Evolutionary conservation across 805 yeast species (phyloP), one percentile per base, ranked within the genome.

Genomic region (Yarrowia deformans): DNA sequence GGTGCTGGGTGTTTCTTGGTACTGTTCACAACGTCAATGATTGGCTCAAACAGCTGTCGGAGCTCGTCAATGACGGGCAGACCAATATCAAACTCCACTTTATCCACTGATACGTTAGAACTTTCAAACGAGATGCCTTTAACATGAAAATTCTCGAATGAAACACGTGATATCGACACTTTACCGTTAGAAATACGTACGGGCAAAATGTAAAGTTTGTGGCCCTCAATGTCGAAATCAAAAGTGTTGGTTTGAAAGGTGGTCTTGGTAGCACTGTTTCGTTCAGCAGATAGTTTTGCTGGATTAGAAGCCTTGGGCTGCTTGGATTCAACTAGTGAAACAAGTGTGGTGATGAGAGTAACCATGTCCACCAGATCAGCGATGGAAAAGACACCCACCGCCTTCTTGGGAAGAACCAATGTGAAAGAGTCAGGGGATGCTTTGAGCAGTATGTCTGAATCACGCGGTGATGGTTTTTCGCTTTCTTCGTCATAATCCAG

Each of bases 201-300:
- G 1, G 64, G 64, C 49, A 56, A 12, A 56, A 56, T n/a, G 32
- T 42, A 42, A 29, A 56, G 48, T 16, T 56, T 29, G 23, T 56
- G 49, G 6, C 64, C 64, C 5, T 12, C 49, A 1, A 56, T 4
- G 10, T 29, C n/a, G 29, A 56, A 6, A 2, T 40, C 49, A 29
- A 56, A 56, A 0, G 64, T 56, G 49, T 56, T 56, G 9, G 64
- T 56, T 16, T 56, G 64, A n/a, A 56, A 3, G 1, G 64, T 56
- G 3, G 37, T 32, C 8, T 42, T 56, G 18, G 14, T 18, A 1
- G 42, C 8, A 6, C 46, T 23, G 29, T 4, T 4, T 23, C 8
- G 7, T 7, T 14, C 14, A 8, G 12, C 14, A 16, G 37, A 14
- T 19, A 8, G 12, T 1, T 34, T 54, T 39, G 8, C 1, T 23